Base-by-base conservation (phyloP, 768 basidiomycete species). In the Kwoniella sp. region DNA sequence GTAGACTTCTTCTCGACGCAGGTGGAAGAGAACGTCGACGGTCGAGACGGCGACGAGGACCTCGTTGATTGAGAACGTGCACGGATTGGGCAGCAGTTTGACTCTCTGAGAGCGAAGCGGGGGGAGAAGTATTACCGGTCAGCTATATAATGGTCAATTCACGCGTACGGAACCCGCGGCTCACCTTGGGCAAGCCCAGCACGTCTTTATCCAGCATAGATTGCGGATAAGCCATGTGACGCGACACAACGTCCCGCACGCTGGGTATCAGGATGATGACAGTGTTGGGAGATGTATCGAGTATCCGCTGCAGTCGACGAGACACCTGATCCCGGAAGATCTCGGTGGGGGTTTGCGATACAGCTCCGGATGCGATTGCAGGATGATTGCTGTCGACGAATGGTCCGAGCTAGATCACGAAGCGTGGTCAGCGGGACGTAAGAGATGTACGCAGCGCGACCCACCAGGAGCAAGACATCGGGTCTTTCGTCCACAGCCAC, bases 221-320 rank as follows among this genome's bases (percentile, higher is more conserved):
- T 66, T 99, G 96, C 0, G 96, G 96, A 80, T 88, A 96, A 17
- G 90, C 91, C 9, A 86, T 85, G 75, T 95, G 92, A 41, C 85
- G 82, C 72, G 87, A 90, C 66, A 91, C 82, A 28, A 96, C 77
- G 74, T 99, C 96, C 41, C 89, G 85, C 8, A 92, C 83, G 70
- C 89, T 90, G 4, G 96, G 93, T 0, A 97, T 83, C 51, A 98
- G 75, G 26, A 96, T 81, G n/a, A 89, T 85, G 8, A 85, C 85
- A 54, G 88, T 92, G 0, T 85, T 85, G 0, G 91, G 89, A 0
- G 86, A 88, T 0, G 82, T 76, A 34, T 85, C 82, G 29, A 92
- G 78, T 66, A 91, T 86, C 1, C 83, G 76, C 1, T 82, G 81
- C 2, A 98, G 80, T 11, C 84, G 85, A 28, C 84, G 79, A 0